Conservation (phyloP, 73 alveolate genomes). For the Symbiodinium natans region DNA sequence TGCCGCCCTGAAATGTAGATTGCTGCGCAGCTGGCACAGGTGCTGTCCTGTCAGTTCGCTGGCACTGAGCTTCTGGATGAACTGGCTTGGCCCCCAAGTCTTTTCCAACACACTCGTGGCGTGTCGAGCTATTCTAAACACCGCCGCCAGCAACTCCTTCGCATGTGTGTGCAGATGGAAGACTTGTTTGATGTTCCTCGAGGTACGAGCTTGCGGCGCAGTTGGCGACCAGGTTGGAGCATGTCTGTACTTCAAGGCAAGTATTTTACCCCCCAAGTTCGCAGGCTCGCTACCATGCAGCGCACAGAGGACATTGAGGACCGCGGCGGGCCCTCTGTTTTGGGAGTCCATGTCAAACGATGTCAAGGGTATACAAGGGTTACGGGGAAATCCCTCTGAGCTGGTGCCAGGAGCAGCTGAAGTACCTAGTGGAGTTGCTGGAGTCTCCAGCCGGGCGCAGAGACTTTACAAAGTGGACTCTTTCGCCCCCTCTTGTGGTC, state of each 20-base stretch:
- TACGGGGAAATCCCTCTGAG: no score
- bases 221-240: constrained; percentile 40
- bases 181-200: neutral
- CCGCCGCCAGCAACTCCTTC: no score
- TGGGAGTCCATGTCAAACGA: no score
- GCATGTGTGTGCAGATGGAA: no score
- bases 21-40: no score
- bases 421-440: constrained; percentile 75
- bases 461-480: neutral
- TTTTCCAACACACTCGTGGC: neutral
- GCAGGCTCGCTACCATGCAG: constrained; percentile 66
- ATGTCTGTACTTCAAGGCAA: no score
- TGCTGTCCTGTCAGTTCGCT: constrained; percentile 73
- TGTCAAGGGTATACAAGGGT: neutral
- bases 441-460: constrained; percentile 51
- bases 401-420: constrained; percentile 59
- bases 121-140: no score
- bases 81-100: constrained; percentile 13
- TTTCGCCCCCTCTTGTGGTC: neutral
- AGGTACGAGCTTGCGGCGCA: constrained; percentile 85
- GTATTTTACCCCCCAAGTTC: no score
- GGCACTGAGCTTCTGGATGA: constrained; percentile 81
- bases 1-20: no score
- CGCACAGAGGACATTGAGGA: constrained; percentile 72
- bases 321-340: no score